Evolutionary conservation across 2,329 filamentous ascomycete genomes (phyloP), one percentile per base, ranked within the genome.

Genomic region (Penicillium sp.): DNA sequence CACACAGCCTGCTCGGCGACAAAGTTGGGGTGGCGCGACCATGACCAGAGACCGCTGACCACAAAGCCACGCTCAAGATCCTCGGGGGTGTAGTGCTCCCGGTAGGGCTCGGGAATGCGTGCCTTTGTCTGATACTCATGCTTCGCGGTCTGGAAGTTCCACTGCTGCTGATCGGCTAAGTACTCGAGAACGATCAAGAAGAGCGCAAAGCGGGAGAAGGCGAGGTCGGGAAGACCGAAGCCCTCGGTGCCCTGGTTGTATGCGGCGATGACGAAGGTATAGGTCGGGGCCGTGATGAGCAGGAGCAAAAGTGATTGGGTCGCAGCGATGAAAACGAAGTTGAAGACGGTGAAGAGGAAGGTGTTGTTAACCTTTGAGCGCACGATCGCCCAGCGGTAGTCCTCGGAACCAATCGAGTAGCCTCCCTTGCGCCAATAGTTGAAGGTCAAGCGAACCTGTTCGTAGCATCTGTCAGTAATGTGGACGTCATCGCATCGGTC

Each of bases 361-460:
- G 92, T 93, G 47, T 87, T 81, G 56, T 84, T 81, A 24, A 93
- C 83, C 40, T 87, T 81, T 30, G 84, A 81, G 73, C 89, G 89
- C 56, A 98, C 81, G 59, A 93, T 88, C 60, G 85, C 83, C 94
- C 95, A 99, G 79, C 95, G 87, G 77, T 99, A 99, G 78, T 99
- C 95, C 78, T 99, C 94, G 17, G 91, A 93, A 40, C 95, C 94
- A 66, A 93, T 83, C 17, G 84, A 82, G 76, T 99, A 99, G 26
- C 95, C 95, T 42, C 95, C 95, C 77, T 92, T 96, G 61, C 95
- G 90, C 89, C 91, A 97, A 81, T 97, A 99, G 80, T 99, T 99
- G 83, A 87, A 98, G 2, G 94, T 98, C 78, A 99, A 82, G 12
- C 95, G 90, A 61, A 81, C 75, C 91, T 93, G 68, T 22, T 53